Base-by-base conservation (phyloP, 495 filamentous ascomycete genomes). In the Penicillium robsamsonii region DNA sequence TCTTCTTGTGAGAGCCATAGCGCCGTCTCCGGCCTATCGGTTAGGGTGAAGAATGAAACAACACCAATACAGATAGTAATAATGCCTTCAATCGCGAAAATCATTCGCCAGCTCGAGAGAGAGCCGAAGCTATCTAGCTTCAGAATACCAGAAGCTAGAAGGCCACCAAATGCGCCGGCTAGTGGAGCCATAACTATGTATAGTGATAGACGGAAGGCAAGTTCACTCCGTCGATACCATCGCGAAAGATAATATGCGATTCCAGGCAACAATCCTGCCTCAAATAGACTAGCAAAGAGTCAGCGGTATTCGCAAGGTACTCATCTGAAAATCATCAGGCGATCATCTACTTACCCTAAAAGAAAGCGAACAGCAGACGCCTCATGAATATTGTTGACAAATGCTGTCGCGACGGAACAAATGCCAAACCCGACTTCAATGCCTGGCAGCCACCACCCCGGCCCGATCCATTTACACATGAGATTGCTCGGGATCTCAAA, bases 401-500 rank as follows among this genome's bases (percentile, higher is more conserved):
- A 83, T 6, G 74, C 78, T 0, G 75, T 81, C 17, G 71, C 74
- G 12, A 74, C 49, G 3, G 74, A 78, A 56, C 67, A 75, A 24
- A 81, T 73, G 10, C 80, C 80, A 50, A 82, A 83, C 3, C 68
- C 67, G 0, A 82, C 63, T 0, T 76, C 76, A 4, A 69, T 67
- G 0, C 65, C 64, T 0, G 80, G 80, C 10, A 83, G 69, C 58
- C 75, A 83, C 76, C 73, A 80, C 11, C 79, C 75, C 3, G 74
- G 74, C 0, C 77, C 77, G 29, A 80, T 68, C 71, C 70, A 75
- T 53, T 80, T 81, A 60, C 78, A 80, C n/a, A 64, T 66, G 30
- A 81, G 72, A 65, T 90, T 94, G 35, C 87, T 88, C 0, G 90
- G 90, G 45, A 90, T 81, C 67, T 93, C 90, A 59, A 92, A 92